Evolutionary conservation across 768 basidiomycete genomes (phyloP).

Genomic region (Russula sp.): DNA sequence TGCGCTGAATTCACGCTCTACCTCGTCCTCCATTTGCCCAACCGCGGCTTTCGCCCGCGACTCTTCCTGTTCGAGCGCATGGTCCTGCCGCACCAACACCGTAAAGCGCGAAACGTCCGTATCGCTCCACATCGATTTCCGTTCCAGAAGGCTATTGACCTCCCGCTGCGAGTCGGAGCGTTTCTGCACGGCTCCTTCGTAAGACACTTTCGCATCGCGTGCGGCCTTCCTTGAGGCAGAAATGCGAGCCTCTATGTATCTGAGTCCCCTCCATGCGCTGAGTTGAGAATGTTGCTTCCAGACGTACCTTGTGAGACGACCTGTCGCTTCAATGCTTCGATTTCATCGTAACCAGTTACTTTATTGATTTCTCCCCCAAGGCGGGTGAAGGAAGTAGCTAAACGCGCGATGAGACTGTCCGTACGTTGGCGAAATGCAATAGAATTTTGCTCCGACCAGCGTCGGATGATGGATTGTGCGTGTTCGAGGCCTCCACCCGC

Average conservation of each 20-base stretch:
- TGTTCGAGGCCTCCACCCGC: background rate
- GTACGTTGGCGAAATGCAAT: conserved; percentile 49
- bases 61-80: conserved; percentile 80
- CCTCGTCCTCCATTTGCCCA: conserved; percentile 67
- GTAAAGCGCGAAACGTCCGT: conserved; percentile 86
- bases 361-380: conserved; percentile 79
- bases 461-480: conserved; percentile 32
- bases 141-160: conserved; percentile 91
- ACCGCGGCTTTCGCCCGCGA: conserved; percentile 62
- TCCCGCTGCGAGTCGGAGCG: conserved; percentile 89
- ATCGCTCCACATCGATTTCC: conserved; percentile 93
- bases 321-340: conserved; percentile 72
- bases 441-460: conserved; percentile 46
- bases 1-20: conserved; percentile 83
- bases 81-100: conserved; percentile 84
- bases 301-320: conserved; percentile 78
- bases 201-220: conserved; percentile 65
- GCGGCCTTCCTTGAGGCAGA: conserved; percentile 63
- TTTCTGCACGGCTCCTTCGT: conserved; percentile 74
- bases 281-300: conserved; percentile 21
- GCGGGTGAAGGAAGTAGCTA: conserved; percentile 62
- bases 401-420: conserved; percentile 55
- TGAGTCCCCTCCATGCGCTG: conserved; percentile 5
- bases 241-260: conserved; percentile 66
- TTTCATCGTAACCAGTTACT: conserved; percentile 89